Evolutionary conservation across 768 basidiomycete species (phyloP).

Genomic region (Mycena vitilis): DNA sequence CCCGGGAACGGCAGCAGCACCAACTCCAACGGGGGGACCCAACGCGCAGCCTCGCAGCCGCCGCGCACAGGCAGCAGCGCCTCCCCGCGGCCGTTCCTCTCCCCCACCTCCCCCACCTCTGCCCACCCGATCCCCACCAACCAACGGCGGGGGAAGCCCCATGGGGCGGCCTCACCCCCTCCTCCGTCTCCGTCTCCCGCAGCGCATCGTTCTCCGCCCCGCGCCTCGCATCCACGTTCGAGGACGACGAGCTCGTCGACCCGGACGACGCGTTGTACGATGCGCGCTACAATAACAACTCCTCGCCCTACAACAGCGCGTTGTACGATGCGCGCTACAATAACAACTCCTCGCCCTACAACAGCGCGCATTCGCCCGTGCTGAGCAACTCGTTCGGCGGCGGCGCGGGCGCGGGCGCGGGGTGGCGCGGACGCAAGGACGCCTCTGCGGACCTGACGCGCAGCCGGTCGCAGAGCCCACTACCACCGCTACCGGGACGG

Average conservation of each 20-base stretch:
- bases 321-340: slow-evolving; percentile 28
- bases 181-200: background rate
- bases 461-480: slow-evolving; percentile 30
- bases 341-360: too few relatives aligned
- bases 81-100: background rate
- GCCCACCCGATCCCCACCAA: background rate
- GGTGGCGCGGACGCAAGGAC: slow-evolving; percentile 10
- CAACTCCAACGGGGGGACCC: too few relatives aligned
- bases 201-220: slow-evolving; percentile 1
- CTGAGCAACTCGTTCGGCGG: too few relatives aligned
- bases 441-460: slow-evolving; percentile 25
- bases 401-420: too few relatives aligned
- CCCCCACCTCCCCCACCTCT: background rate
- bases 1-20: background rate
- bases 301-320: too few relatives aligned
- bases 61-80: background rate
- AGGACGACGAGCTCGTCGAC: slow-evolving; percentile 36
- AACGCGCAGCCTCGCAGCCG: slow-evolving; percentile 2
- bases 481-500: slow-evolving; percentile 1
- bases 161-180: background rate
- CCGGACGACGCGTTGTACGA: slow-evolving; percentile 31
- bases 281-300: slow-evolving; percentile 9
- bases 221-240: slow-evolving; percentile 30
- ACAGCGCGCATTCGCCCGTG: too few relatives aligned
- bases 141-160: too few relatives aligned